phyloP scores from a whole-genome alignment of 352 stramenopile species.

The Globisporangium spiculum region DNA sequence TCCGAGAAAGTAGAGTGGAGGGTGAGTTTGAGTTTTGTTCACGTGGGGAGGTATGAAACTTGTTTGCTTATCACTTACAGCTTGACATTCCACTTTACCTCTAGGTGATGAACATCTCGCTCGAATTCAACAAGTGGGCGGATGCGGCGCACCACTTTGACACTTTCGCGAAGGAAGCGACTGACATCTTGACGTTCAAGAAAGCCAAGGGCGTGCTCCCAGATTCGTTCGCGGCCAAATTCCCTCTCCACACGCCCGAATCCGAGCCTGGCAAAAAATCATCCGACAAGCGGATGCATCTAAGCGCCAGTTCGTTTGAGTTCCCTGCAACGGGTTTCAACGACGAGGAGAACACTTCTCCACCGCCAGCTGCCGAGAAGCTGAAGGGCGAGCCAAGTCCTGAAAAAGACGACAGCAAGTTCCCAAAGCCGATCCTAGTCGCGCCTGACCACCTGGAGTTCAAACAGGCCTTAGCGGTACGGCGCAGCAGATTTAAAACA shows the following conservation, averaged over 20 bases:
- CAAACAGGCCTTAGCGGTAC: conserved; percentile 44
- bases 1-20: conserved; percentile 86
- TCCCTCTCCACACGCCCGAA: conserved; percentile 55
- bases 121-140: conserved; percentile 39
- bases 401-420: conserved; percentile 24
- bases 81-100: neutral
- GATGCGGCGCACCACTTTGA: conserved; percentile 66
- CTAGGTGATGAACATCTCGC: conserved; percentile 64
- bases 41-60: neutral
- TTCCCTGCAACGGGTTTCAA: conserved; percentile 27
- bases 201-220: conserved; percentile 58
- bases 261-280: conserved; percentile 46
- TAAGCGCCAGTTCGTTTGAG: conserved; percentile 34
- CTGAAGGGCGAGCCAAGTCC: conserved; percentile 22
- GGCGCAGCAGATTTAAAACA: conserved; percentile 2
- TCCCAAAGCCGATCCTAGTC: conserved; percentile 44
- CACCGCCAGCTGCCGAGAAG: conserved; percentile 13
- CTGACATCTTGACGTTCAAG: conserved; percentile 66
- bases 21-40: conserved; percentile 26
- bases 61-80: neutral
- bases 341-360: conserved; percentile 21
- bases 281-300: conserved; percentile 29
- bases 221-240: conserved; percentile 59
- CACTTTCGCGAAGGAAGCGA: conserved; percentile 61
- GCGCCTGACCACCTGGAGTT: conserved; percentile 61